Evolutionary conservation across 345 rosid genomes (phyloP).

Genomic region (Combretum micranthum): DNA sequence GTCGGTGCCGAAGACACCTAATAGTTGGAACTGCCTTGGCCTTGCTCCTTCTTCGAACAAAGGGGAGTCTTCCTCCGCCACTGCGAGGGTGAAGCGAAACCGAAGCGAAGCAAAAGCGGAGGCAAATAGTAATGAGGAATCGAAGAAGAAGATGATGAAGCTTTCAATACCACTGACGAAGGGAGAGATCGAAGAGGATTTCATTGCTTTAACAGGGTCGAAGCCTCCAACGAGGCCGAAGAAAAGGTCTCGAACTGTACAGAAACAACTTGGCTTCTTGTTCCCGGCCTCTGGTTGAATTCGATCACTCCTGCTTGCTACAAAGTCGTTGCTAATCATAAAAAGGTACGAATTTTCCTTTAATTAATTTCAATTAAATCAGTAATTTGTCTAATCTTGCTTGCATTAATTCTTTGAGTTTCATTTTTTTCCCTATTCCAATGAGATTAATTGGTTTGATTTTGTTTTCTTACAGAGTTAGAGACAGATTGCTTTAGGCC

Average conservation of each 20-base stretch:
- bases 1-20: no score
- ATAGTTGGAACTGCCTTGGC: no score
- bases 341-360: constrained; percentile 25
- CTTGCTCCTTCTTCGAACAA: no score
- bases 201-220: constrained; percentile 58
- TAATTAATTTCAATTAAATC: no score
- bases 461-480: no score
- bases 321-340: constrained; percentile 35
- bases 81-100: constrained; percentile 1
- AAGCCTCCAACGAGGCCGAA: constrained; percentile 64
- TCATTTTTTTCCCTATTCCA: no score
- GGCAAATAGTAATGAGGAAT: constrained; percentile 20
- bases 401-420: no score
- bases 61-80: no score
- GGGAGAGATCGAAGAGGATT: constrained; percentile 74
- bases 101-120: constrained; percentile 16
- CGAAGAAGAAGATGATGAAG: constrained; percentile 31
- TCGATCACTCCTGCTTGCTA: constrained; percentile 52
- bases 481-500: no score
- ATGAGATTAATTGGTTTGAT: no score
- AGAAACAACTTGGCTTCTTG: constrained; percentile 51
- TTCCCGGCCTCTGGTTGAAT: constrained; percentile 72
- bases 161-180: constrained; percentile 49
- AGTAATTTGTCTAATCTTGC: no score
- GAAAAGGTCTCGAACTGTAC: constrained; percentile 67